Evolutionary conservation across 208 protist species (phyloP).

Genomic region (Crithidia mellificae): DNA sequence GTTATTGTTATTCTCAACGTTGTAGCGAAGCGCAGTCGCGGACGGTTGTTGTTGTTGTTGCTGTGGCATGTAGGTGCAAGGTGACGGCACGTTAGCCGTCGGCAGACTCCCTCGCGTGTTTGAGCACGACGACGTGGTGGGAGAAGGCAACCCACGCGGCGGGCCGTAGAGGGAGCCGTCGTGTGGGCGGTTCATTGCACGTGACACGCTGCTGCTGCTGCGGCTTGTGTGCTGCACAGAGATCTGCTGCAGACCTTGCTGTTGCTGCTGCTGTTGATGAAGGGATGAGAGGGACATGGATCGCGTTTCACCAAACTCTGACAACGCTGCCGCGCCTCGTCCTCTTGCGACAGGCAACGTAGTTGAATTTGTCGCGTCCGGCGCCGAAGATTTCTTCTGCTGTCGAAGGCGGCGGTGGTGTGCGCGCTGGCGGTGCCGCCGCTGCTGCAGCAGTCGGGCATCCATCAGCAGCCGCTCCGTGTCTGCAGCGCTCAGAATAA

Average conservation of each 20-base stretch:
- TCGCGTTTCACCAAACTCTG: not conserved
- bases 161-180: not conserved
- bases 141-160: not conserved
- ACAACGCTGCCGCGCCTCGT: not conserved
- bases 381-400: not conserved
- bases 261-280: not conserved
- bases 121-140: constrained; percentile 5
- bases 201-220: constrained; percentile 6
- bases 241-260: no score
- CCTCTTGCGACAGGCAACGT: not conserved
- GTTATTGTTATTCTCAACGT: no score
- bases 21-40: not conserved
- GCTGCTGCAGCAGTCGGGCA: constrained; percentile 27
- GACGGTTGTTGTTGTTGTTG: not conserved
- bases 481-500: constrained; percentile 35
- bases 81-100: not conserved
- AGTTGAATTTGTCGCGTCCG: not conserved
- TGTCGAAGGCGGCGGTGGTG: not conserved
- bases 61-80: not conserved
- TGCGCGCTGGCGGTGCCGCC: constrained; percentile 14
- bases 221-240: constrained; percentile 7
- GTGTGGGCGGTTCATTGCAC: not conserved
- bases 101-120: constrained; percentile 1
- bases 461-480: constrained; percentile 38
- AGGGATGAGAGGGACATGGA: not conserved